phyloP scores from a whole-genome alignment of 257 asterid genomes.

The Solanum etuberosum region DNA sequence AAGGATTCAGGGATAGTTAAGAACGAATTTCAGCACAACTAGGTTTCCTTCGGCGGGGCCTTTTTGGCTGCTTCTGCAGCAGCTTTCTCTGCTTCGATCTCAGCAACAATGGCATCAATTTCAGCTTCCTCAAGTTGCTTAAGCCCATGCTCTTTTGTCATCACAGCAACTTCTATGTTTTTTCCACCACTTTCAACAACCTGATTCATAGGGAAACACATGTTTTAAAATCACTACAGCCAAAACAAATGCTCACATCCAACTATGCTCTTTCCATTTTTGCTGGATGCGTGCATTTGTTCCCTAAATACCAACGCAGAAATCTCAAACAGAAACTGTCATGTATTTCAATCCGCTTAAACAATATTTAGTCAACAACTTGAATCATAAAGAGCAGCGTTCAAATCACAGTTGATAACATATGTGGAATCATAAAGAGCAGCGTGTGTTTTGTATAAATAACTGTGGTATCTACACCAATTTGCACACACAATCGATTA shows the following conservation, averaged over 20 bases:
- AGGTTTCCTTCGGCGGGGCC: slow-evolving; percentile 49
- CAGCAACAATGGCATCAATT: slow-evolving; percentile 79
- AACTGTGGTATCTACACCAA: not conserved
- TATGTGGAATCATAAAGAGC: not conserved
- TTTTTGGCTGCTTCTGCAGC: slow-evolving; percentile 99
- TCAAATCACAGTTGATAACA: not conserved
- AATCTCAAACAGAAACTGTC: not conserved
- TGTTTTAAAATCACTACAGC: not conserved
- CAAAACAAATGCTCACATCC: not conserved
- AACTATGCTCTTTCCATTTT: not conserved
- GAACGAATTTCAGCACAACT: slow-evolving; percentile 3
- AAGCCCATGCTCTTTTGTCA: slow-evolving; percentile 75
- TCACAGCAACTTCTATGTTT: slow-evolving; percentile 92
- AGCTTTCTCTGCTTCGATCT: slow-evolving; percentile 87
- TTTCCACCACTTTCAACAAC: slow-evolving; percentile 98
- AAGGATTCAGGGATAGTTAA: not conserved
- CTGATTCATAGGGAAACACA: slow-evolving; percentile 17
- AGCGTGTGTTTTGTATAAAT: not conserved
- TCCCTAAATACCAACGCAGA: not conserved
- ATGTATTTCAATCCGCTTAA: not conserved
- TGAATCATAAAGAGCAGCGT: not conserved
- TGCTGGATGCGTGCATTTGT: not conserved
- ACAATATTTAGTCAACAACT: not conserved
- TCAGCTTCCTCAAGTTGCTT: slow-evolving; percentile 91
- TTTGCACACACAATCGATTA: not conserved